Evolutionary conservation across 2,329 filamentous ascomycete genomes (phyloP).

Genomic region (Bertia moriformis): DNA sequence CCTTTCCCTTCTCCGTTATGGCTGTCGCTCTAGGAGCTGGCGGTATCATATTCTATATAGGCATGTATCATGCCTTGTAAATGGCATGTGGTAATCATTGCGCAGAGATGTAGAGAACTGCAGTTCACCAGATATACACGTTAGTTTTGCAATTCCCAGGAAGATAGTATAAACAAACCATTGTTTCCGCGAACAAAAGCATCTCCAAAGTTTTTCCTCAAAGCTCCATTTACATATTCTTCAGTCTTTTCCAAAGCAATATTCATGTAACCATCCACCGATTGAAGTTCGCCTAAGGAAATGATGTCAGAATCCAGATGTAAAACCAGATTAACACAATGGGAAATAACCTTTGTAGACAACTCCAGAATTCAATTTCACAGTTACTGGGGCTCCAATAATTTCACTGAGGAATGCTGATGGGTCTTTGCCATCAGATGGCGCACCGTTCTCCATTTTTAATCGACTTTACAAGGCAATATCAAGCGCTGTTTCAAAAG

Average conservation of each 20-base stretch:
- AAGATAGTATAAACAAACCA: constrained; percentile 23
- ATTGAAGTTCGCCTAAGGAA: constrained; percentile 41
- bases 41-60: neutral
- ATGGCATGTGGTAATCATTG: constrained; percentile 1
- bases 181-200: constrained; percentile 59
- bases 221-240: constrained; percentile 44
- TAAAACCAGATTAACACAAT: too few species aligned
- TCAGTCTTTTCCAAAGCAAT: constrained; percentile 51
- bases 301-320: constrained; percentile 1
- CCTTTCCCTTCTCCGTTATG: too few species aligned
- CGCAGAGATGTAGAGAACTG: neutral
- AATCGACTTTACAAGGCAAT: too few species aligned
- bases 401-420: constrained; percentile 50
- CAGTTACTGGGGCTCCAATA: constrained; percentile 48
- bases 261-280: constrained; percentile 58
- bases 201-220: constrained; percentile 48
- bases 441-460: constrained; percentile 33
- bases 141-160: neutral
- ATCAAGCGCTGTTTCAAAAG: neutral
- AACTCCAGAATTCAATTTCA: constrained; percentile 53
- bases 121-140: too few species aligned
- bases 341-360: constrained; percentile 47
- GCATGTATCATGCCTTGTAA: neutral
- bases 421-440: constrained; percentile 41
- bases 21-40: neutral